These are phyloP conservation scores for Sporobolomyces pararoseus DNA, from an alignment of 768 basidiomycete genomes.

Conservation along the genomic window DNA sequence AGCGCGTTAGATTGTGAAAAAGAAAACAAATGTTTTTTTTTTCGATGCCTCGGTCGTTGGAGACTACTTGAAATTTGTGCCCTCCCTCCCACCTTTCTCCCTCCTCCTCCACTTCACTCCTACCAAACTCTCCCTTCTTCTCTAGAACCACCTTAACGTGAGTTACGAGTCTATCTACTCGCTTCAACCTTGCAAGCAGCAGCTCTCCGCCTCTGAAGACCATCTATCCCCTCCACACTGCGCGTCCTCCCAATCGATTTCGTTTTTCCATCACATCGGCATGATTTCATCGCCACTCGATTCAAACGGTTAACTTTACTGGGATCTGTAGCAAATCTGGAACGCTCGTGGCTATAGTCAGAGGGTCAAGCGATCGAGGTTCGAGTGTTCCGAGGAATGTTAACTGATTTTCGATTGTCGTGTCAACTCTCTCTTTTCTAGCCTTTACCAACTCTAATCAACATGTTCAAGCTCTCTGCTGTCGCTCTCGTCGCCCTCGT, in stretches of 20 bases:
- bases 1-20: no score
- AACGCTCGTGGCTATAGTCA: no score
- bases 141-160: background rate
- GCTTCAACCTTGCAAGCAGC: no score
- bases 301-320: background rate
- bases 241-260: no score
- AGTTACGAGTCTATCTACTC: background rate
- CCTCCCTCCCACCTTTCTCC: background rate
- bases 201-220: background rate
- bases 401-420: background rate
- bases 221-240: no score
- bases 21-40: no score
- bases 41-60: background rate
- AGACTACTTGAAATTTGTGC: no score
- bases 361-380: no score
- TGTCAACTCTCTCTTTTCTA: background rate
- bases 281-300: background rate
- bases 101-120: background rate
- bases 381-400: no score
- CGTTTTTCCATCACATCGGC: conserved; percentile 14
- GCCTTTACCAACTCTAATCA: background rate
- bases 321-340: background rate
- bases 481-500: conserved; percentile 22
- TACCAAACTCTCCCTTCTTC: background rate
- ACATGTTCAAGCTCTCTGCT: conserved; percentile 22